phyloP scores from a whole-genome alignment of 1,284 basidiomycete genomes.

The Tremellales sp. region DNA sequence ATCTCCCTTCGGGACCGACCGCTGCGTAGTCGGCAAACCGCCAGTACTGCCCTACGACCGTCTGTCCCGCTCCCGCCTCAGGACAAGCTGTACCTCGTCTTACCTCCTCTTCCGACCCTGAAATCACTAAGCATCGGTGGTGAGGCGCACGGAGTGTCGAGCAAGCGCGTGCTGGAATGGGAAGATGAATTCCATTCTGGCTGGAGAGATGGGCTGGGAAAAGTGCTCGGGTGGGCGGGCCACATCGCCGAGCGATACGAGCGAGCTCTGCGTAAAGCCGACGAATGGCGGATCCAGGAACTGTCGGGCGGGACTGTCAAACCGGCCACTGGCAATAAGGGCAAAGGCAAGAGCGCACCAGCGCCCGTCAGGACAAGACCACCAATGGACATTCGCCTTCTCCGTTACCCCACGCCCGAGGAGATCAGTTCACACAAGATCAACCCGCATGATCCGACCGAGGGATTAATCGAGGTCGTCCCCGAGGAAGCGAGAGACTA shows the following conservation, averaged over 20 bases:
- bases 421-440: slow-evolving; percentile 15
- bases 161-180: slow-evolving; percentile 36
- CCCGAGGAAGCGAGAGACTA: slow-evolving; percentile 16
- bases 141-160: slow-evolving; percentile 33
- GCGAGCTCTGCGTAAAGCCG: slow-evolving; percentile 38
- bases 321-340: slow-evolving; percentile 14
- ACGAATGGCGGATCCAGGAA: slow-evolving; percentile 36
- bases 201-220: slow-evolving; percentile 44
- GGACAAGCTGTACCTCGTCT: slow-evolving; percentile 40
- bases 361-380: slow-evolving; percentile 25
- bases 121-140: slow-evolving; percentile 45
- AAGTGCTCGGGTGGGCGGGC: slow-evolving; percentile 42
- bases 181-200: slow-evolving; percentile 42
- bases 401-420: slow-evolving; percentile 34
- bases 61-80: slow-evolving; percentile 28
- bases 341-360: slow-evolving; percentile 26
- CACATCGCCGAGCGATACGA: slow-evolving; percentile 47
- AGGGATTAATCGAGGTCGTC: slow-evolving; percentile 36
- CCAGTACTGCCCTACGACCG: slow-evolving; percentile 5
- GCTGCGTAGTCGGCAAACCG: slow-evolving; percentile 5
- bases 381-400: slow-evolving; percentile 40
- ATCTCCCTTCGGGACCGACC: slow-evolving; percentile 44
- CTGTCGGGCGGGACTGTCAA: slow-evolving; percentile 3
- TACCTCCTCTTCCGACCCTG: slow-evolving; percentile 44
- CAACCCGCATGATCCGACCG: slow-evolving; percentile 7